phyloP scores from a whole-genome alignment of 768 basidiomycete species.

The Agaricus blazei region DNA sequence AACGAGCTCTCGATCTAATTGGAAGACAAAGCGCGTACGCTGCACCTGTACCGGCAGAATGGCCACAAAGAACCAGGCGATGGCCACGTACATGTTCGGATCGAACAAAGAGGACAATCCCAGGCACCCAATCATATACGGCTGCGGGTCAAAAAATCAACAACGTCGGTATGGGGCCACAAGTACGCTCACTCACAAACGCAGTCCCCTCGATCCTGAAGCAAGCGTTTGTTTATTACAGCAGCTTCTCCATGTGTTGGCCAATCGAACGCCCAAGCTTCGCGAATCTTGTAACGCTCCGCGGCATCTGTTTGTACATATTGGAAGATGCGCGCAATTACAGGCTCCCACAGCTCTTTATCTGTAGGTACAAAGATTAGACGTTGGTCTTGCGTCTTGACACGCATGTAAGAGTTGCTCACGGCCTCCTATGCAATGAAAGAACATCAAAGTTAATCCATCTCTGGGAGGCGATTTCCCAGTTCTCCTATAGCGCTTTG shows the following conservation, averaged over 20 bases:
- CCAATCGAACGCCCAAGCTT: constrained; percentile 49
- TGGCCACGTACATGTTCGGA: constrained; percentile 28
- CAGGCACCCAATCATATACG: constrained; percentile 31
- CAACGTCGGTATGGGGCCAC: neutral
- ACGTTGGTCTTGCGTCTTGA: neutral
- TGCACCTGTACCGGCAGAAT: constrained; percentile 39
- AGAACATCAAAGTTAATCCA: constrained; percentile 41
- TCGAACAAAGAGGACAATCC: constrained; percentile 27
- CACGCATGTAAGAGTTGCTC: constrained; percentile 14
- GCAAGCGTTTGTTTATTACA: constrained; percentile 30
- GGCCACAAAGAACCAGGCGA: constrained; percentile 34
- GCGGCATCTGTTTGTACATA: constrained; percentile 17
- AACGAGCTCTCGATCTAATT: neutral
- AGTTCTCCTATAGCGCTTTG: constrained; percentile 35
- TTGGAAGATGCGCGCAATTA: constrained; percentile 32
- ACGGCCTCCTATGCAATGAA: constrained; percentile 46
- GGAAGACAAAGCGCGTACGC: constrained; percentile 23
- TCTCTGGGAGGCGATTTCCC: constrained; percentile 19
- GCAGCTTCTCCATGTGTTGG: constrained; percentile 47
- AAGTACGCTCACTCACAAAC: constrained; percentile 26
- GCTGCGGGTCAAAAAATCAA: constrained; percentile 17
- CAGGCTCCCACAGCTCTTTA: constrained; percentile 54
- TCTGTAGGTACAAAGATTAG: constrained; percentile 24
- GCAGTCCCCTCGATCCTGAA: constrained; percentile 25
- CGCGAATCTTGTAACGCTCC: constrained; percentile 24